A percentile compares a stretch with the other conserved stretches of the same genome.
Conservation (phyloP, 73 alveolate species). For the Symbiodinium pilosum region DNA sequence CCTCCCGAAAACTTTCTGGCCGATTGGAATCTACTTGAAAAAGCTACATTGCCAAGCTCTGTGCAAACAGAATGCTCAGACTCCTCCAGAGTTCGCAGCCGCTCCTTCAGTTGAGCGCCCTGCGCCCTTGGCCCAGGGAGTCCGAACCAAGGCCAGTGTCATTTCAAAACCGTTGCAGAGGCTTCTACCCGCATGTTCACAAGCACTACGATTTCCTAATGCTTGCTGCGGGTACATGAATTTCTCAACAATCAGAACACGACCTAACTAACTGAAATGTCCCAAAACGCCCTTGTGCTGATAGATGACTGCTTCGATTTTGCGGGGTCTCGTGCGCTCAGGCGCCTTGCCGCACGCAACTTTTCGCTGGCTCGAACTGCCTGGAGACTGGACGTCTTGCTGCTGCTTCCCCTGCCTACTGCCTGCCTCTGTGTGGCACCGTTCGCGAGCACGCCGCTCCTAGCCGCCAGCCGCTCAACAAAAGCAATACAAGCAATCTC, state of each 20-base stretch:
- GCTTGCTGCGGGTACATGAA: too few species aligned
- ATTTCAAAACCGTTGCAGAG: not conserved
- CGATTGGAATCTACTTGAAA: not conserved
- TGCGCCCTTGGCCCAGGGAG: constrained; percentile 41
- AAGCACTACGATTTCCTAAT: too few species aligned
- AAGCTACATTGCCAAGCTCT: not conserved
- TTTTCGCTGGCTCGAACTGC: constrained; percentile 66
- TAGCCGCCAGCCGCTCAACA: not conserved
- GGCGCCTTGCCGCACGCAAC: constrained; percentile 66
- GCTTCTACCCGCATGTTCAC: too few species aligned
- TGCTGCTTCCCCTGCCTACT: not conserved
- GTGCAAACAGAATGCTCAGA: constrained; percentile 21
- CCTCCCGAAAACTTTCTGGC: not conserved
- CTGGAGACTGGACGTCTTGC: not conserved
- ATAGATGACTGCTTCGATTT: too few species aligned
- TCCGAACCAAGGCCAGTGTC: not conserved
- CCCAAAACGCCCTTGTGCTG: too few species aligned
- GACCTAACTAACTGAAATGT: too few species aligned
- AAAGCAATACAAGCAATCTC: not conserved
- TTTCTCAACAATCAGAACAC: too few species aligned
- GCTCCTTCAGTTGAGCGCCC: constrained; percentile 67
- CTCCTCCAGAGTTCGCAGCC: constrained; percentile 64
- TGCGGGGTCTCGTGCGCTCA: too few species aligned
- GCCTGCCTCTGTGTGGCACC: constrained; percentile 75
- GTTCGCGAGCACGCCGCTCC: constrained; percentile 91